Conservation (phyloP, 106 monocot species). For the Ottelia alismoides region DNA sequence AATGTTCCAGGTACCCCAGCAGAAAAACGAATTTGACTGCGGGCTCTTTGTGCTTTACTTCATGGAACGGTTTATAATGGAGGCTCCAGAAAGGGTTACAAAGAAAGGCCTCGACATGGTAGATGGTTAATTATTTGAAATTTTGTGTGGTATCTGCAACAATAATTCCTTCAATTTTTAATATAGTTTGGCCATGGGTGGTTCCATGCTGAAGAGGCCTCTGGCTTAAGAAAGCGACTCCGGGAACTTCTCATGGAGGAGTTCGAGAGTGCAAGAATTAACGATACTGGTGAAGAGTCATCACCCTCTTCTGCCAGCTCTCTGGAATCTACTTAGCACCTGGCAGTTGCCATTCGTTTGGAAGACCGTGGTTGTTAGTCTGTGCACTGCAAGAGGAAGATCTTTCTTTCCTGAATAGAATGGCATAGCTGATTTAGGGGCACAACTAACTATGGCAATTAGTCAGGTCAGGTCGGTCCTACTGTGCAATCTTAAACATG, state of each 20-base stretch:
- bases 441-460: too few species aligned
- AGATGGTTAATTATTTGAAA: too few species aligned
- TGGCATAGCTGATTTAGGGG: too few species aligned
- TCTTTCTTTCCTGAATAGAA: too few species aligned
- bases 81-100: constrained; percentile 51
- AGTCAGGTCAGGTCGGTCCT: too few species aligned
- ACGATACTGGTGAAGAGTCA: not conserved
- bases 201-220: constrained; percentile 66
- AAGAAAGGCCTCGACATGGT: constrained; percentile 38
- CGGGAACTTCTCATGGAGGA: constrained; percentile 34
- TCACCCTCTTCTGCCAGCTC: not conserved
- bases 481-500: too few species aligned
- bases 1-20: constrained; percentile 88
- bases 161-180: too few species aligned
- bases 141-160: too few species aligned
- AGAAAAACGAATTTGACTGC: constrained; percentile 68
- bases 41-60: constrained; percentile 77
- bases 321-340: too few species aligned
- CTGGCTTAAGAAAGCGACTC: constrained; percentile 33
- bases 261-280: constrained; percentile 23
- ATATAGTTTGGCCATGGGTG: constrained; percentile 42
- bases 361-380: too few species aligned
- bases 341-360: too few species aligned
- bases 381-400: too few species aligned
- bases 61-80: constrained; percentile 52